phyloP scores from a whole-genome alignment of 78 protist genomes.

The Emiliania huxleyi region DNA sequence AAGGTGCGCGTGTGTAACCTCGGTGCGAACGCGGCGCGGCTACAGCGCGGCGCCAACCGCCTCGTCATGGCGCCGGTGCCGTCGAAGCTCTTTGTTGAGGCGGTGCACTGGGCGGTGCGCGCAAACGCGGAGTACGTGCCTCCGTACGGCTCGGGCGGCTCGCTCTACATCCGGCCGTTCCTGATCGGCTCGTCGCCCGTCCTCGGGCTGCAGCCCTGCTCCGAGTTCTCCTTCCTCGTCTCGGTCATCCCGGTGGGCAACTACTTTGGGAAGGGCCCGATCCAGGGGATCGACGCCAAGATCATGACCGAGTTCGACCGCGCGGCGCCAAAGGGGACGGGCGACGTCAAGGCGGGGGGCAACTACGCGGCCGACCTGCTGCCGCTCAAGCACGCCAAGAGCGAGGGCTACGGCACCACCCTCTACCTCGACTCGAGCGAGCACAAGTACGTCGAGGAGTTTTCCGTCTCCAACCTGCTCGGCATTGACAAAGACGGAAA shows the following conservation, averaged over 20 bases:
- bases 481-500: neutral
- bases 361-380: constrained; percentile 38
- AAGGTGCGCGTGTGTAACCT: neutral
- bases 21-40: neutral
- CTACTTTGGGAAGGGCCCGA: constrained; percentile 25
- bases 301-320: constrained; percentile 13
- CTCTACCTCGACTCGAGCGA: constrained; percentile 22
- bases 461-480: constrained; percentile 9
- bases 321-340: constrained; percentile 28
- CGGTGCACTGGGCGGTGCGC: neutral
- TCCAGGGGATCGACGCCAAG: neutral
- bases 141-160: constrained; percentile 40
- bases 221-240: neutral
- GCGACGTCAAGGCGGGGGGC: constrained; percentile 31
- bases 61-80: constrained; percentile 20
- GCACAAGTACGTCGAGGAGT: constrained; percentile 13
- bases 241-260: constrained; percentile 13
- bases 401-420: neutral
- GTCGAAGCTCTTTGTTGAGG: neutral
- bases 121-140: constrained; percentile 18
- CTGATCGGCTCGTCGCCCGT: constrained; percentile 17
- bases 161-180: constrained; percentile 32
- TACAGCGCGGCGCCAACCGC: neutral
- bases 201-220: constrained; percentile 21
- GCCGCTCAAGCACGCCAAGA: constrained; percentile 7